Conservation (phyloP, 1,284 basidiomycete genomes). For the Marasmius sp. region DNA sequence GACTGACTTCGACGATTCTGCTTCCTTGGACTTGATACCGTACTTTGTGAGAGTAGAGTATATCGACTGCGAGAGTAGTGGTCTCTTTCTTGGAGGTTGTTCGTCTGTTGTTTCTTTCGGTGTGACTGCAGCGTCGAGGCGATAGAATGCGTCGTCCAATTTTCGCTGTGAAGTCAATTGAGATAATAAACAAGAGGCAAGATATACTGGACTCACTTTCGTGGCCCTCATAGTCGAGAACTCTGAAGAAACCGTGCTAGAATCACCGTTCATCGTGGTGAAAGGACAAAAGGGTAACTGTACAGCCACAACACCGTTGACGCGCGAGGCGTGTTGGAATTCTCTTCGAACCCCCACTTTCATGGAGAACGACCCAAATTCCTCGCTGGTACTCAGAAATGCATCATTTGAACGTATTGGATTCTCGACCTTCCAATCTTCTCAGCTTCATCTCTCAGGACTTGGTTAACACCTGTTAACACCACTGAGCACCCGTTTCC, state of each 20-base stretch:
- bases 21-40: conserved; percentile 56
- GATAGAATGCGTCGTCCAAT: conserved; percentile 69
- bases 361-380: no score
- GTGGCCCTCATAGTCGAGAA: conserved; percentile 3
- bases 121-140: conserved; percentile 51
- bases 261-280: background rate
- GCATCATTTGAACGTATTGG: no score
- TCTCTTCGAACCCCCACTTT: no score
- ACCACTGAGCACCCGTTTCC: no score
- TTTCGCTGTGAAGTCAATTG: conserved; percentile 50
- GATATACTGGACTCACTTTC: background rate
- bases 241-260: background rate
- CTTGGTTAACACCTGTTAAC: no score
- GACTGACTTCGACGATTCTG: conserved; percentile 38
- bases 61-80: conserved; percentile 54
- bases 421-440: no score
- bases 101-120: conserved; percentile 26
- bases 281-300: background rate
- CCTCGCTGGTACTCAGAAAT: no score
- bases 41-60: conserved; percentile 78
- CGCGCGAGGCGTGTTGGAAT: background rate
- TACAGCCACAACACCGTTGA: background rate
- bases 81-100: conserved; percentile 49
- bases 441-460: no score
- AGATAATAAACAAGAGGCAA: background rate